phyloP scores from a whole-genome alignment of 139 green algal genomes.

The Auxenochlorella pyrenoidosa region DNA sequence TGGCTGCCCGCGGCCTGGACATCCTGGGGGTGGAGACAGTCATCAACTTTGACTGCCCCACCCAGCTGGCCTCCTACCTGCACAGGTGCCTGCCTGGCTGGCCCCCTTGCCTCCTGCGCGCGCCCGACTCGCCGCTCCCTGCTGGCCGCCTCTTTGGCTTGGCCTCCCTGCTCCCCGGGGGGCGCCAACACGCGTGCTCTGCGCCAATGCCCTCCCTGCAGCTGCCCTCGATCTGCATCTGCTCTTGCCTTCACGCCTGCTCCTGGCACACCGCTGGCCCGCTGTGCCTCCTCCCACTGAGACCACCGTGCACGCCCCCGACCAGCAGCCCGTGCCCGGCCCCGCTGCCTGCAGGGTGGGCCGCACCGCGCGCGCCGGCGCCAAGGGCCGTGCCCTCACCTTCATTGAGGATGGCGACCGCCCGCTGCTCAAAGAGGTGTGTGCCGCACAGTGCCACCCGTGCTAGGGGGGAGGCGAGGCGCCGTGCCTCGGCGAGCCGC shows the following conservation, averaged over 20 bases:
- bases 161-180: no score
- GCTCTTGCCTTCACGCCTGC: no score
- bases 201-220: no score
- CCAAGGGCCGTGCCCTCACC: conserved; percentile 83
- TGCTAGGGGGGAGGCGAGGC: no score
- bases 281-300: no score
- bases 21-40: conserved; percentile 91
- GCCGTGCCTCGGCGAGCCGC: no score
- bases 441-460: no score
- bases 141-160: no score
- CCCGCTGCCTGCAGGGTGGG: conserved; percentile 63
- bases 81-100: not conserved
- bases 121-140: no score
- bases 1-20: conserved; percentile 94
- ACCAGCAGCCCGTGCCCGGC: not conserved
- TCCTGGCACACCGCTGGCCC: no score
- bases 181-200: no score
- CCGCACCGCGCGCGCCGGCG: conserved; percentile 93
- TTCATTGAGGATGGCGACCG: conserved; percentile 89
- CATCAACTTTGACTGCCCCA: conserved; percentile 74
- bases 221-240: no score
- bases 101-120: not conserved
- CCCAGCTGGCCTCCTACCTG: conserved; percentile 53
- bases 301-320: not conserved
- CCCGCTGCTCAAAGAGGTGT: conserved; percentile 86